A percentile compares a stretch with the other conserved stretches of the same genome.
phyloP scores from a whole-genome alignment of 169 alveolate species.

The Plasmodium chabaudi region DNA sequence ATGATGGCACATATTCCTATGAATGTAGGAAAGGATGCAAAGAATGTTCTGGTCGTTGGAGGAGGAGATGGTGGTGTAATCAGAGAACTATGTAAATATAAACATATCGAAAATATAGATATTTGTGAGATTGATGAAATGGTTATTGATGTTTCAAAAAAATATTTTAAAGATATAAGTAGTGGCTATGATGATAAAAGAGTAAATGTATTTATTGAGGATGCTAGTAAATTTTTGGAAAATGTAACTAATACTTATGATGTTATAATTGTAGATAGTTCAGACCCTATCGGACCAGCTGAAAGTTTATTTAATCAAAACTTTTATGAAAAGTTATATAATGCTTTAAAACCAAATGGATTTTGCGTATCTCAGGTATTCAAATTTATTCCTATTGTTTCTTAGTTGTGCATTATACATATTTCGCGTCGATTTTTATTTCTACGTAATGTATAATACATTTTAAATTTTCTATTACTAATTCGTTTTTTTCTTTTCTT shows the following conservation, averaged over 20 bases:
- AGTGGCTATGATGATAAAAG: slow-evolving; percentile 85
- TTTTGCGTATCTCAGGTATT: slow-evolving; percentile 38
- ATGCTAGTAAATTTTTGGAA: slow-evolving; percentile 71
- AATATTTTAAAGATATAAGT: slow-evolving; percentile 78
- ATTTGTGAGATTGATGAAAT: slow-evolving; percentile 86
- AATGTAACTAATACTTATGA: slow-evolving; percentile 82
- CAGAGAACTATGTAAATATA: slow-evolving; percentile 82
- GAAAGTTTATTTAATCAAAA: slow-evolving; percentile 79
- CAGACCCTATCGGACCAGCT: slow-evolving; percentile 88
- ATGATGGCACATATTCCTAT: slow-evolving; percentile 86
- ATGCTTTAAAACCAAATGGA: slow-evolving; percentile 51
- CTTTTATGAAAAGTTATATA: slow-evolving; percentile 79
- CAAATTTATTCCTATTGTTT: background rate
- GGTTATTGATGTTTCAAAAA: slow-evolving; percentile 84
- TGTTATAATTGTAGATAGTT: slow-evolving; percentile 82
- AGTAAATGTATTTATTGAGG: slow-evolving; percentile 77
- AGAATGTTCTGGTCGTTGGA: slow-evolving; percentile 85
- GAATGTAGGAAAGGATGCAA: slow-evolving; percentile 83
- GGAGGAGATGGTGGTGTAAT: slow-evolving; percentile 90
- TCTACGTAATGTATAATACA: background rate
- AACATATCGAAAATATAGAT: slow-evolving; percentile 80
- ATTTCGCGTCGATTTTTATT: background rate
- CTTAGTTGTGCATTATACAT: no score
- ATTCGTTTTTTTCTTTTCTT: background rate
- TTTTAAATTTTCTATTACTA: background rate